Conservation (phyloP, 2,329 filamentous ascomycete species). For the Pleomassaria siparia region DNA sequence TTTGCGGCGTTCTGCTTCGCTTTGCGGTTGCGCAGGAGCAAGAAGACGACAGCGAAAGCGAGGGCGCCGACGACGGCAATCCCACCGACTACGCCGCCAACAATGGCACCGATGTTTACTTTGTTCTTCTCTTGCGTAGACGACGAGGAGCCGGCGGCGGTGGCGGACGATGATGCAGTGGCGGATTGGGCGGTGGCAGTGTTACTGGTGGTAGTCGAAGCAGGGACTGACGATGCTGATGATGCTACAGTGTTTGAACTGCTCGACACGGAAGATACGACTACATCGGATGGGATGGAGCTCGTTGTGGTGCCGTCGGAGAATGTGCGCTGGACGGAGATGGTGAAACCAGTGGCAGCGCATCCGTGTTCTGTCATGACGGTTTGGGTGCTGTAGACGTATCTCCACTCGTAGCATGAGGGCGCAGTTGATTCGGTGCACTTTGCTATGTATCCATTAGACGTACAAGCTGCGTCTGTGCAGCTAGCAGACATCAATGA, state of each 20-base stretch:
- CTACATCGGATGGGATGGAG: neutral
- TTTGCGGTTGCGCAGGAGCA: constrained; percentile 21
- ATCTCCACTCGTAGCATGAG: constrained; percentile 32
- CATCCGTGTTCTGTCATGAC: constrained; percentile 37
- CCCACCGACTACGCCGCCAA: constrained; percentile 37
- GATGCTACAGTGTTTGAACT: too few relatives aligned
- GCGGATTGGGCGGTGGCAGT: neutral
- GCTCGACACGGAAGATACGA: neutral
- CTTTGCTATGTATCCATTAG: constrained; percentile 28
- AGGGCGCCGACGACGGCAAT: constrained; percentile 28
- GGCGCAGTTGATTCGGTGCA: constrained; percentile 25
- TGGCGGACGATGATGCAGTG: constrained; percentile 4
- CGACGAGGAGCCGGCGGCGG: neutral
- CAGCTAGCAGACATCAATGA: constrained; percentile 27
- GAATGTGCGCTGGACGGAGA: constrained; percentile 17
- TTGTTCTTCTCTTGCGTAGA: constrained; percentile 11
- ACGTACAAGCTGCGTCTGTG: constrained; percentile 26
- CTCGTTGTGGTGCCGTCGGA: neutral
- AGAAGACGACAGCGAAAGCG: constrained; percentile 21
- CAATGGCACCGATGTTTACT: constrained; percentile 30
- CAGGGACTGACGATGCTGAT: constrained; percentile 3
- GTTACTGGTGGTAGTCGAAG: constrained; percentile 5
- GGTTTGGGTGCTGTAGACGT: constrained; percentile 25
- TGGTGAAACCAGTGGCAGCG: constrained; percentile 20
- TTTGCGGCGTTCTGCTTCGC: constrained; percentile 11